Evolutionary conservation across 805 yeast species (phyloP), one percentile per base, ranked within the genome.

Genomic region (Maudiozyma saulgeensis): DNA sequence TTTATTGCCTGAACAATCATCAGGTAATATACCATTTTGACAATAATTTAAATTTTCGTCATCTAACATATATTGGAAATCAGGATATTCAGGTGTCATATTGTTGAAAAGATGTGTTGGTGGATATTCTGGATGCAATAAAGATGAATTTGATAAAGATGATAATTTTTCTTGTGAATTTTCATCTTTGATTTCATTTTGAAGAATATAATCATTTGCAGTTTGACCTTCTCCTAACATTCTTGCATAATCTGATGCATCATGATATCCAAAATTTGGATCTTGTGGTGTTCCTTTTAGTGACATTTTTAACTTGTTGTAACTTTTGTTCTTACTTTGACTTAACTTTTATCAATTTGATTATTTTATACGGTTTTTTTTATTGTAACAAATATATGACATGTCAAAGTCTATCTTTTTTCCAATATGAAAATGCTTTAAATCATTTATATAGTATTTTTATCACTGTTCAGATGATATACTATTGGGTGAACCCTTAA

Each of bases 221-320:
- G 34, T 26, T 46, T 52, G 57, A 1, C 54, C 57, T 41, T 48
- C 53, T 2, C 57, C 55, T 23, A 51, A 40, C 13, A 51, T 45
- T 18, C 44, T 42, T 21, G 45, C 49, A 37, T 53, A 53, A 28
- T 49, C 50, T 15, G 21, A 34, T 8, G 43, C 45, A 8, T 32
- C 43, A 41, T 47, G 52, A 31, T 46, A 25, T 1, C 50, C 50
- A 32, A 49, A 49, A 6, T 32, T 26, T 25, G 48, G 48, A 11
- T 39, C 40, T 13, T 19, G 28, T 16, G 31, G 28, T 19, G 44
- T 39, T 19, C 47, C 45, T 39, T 34, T 45, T 18, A 28, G 26
- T 12, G 43, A 31, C 34, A 21, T 39, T 39, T 39, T 41, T 25
- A 26, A 21, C 9, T 25, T 11, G 21, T 41, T 21, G 18, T 15